Base-by-base conservation (phyloP, 768 basidiomycete species). In the Boletus tomentosulus region DNA sequence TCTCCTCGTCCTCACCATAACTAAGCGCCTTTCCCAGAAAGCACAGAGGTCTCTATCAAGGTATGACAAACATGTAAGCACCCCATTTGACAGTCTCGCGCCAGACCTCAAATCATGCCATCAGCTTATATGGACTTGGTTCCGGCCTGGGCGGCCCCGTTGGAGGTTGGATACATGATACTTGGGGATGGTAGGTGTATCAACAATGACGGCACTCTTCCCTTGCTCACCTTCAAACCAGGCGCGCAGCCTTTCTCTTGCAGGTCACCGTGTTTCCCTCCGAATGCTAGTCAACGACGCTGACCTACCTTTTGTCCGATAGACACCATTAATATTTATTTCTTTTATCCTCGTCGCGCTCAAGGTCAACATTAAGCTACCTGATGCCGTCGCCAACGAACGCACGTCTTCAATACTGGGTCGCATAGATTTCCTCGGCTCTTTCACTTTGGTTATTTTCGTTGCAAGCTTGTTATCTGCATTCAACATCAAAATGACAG, bases 21-120 rank as follows among this genome's bases (percentile, higher is more conserved):
- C 41, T 57, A 46, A 45, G n/a, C 38, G 19, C 44, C 34, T 49
- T 38, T 37, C 30, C 30, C 63, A 92, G 90, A 62, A 87, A 87
- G 66, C 85, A 91, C 56, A 80, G 95, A 50, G 95, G 92, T 2
- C 71, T 96, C 9, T 96, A 93, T 65, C 96, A 98, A 69, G 94
- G 94, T 52, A 78, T 92, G 76, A 85, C 87, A 33, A 93, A 93
- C 66, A 82, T 93, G 90, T 92, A 75, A 60, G 66, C 33, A 2
- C 8, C 51, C 28, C 41, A 44, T 39, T 41, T 27, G 33, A 12
- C 41, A 15, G 6, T 41, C 34, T 45, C 46, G 46, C 24, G n/a
- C 53, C 64, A 39, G 48, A 51, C 53, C 45, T 57, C 58, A 8
- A 55, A 19, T 8, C 6, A 39, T 54, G 48, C 2, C 53, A 39